phyloP scores from a whole-genome alignment of 257 asterid genomes.

The Fraxinus quadrangulata region DNA sequence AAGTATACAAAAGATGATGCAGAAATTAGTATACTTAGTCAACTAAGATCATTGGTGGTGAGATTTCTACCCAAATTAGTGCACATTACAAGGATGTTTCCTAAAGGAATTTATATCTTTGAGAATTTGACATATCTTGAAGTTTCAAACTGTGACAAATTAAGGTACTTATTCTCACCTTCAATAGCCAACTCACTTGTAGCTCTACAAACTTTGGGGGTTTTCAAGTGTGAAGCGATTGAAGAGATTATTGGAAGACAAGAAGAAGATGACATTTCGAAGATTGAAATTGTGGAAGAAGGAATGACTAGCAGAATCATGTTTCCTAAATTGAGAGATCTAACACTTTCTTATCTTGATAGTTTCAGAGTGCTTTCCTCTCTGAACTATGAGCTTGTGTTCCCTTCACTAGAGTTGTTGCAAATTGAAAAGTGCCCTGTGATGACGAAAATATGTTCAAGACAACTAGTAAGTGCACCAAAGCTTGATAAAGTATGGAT shows the following conservation, averaged over 20 bases:
- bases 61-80: neutral
- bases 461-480: too few relatives aligned
- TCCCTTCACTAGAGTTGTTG: conserved; percentile 13
- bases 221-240: too few relatives aligned
- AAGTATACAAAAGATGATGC: neutral
- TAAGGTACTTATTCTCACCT: conserved; percentile 4
- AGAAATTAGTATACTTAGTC: neutral
- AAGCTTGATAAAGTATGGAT: too few relatives aligned
- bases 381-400: neutral
- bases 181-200: neutral
- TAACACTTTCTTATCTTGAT: neutral
- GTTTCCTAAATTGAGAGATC: conserved; percentile 6
- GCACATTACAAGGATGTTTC: conserved; percentile 10
- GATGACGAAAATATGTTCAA: neutral
- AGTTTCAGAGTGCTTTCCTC: neutral
- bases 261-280: too few relatives aligned
- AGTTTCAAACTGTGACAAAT: neutral
- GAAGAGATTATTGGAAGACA: too few relatives aligned
- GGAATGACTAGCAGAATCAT: neutral
- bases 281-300: too few relatives aligned
- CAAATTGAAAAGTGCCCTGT: neutral
- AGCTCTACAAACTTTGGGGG: too few relatives aligned
- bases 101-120: neutral
- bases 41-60: conserved; percentile 1
- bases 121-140: neutral